A percentile compares a stretch with the other conserved stretches of the same genome.
Conservation (phyloP, 1,284 basidiomycete genomes). For the Uromyces viciae-fabae region DNA sequence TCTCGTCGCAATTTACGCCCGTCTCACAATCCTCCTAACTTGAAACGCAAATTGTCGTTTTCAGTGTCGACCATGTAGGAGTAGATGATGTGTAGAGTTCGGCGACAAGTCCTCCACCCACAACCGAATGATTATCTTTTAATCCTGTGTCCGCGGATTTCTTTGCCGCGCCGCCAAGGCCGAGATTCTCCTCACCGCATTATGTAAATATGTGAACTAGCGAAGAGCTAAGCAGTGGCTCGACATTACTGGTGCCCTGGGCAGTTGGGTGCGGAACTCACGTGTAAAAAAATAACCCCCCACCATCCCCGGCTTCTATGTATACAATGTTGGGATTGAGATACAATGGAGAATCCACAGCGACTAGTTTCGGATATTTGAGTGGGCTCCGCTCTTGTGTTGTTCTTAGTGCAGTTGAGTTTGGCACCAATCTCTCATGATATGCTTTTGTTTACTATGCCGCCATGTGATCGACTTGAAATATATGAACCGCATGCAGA, state of each 20-base stretch:
- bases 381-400: conserved; percentile 20
- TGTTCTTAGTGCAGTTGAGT: conserved; percentile 13
- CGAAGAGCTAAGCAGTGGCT: neutral
- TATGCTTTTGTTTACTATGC: neutral
- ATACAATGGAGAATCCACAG: conserved; percentile 11
- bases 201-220: neutral
- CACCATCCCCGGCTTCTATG: too few relatives aligned
- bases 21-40: too few relatives aligned
- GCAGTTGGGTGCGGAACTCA: too few relatives aligned
- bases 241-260: neutral
- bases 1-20: too few relatives aligned
- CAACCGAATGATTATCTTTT: neutral
- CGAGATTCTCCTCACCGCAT: neutral
- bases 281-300: too few relatives aligned
- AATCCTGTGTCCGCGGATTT: neutral
- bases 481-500: conserved; percentile 14
- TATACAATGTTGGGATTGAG: conserved; percentile 22
- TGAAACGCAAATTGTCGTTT: too few relatives aligned
- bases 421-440: conserved; percentile 27
- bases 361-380: conserved; percentile 13
- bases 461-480: neutral
- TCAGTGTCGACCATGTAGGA: neutral
- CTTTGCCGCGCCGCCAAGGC: neutral
- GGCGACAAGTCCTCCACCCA: neutral
- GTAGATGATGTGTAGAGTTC: neutral